These are phyloP conservation scores for Laguncularia racemosa DNA, from an alignment of 345 rosid genomes.

Conservation along the genomic window DNA sequence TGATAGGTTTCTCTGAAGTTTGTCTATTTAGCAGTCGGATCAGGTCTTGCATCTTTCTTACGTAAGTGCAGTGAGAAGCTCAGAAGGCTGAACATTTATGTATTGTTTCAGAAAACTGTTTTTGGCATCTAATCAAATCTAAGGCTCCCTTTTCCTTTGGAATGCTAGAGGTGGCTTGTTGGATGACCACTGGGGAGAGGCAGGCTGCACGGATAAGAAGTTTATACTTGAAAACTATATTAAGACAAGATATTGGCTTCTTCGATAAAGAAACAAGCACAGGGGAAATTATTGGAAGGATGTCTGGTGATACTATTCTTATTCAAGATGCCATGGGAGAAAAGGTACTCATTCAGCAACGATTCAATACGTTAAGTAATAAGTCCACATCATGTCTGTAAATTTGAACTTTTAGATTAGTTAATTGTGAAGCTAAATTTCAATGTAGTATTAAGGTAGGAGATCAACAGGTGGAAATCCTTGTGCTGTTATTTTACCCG, in stretches of 20 bases:
- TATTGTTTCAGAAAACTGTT: too few species aligned
- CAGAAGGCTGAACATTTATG: background rate
- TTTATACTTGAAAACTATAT: constrained; percentile 25
- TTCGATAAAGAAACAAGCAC: constrained; percentile 35
- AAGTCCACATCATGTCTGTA: too few species aligned
- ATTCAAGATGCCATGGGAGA: constrained; percentile 46
- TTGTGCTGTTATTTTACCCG: too few species aligned
- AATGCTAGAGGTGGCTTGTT: constrained; percentile 30
- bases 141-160: too few species aligned
- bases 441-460: too few species aligned
- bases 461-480: too few species aligned
- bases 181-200: constrained; percentile 46
- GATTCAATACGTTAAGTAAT: too few species aligned
- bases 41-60: constrained; percentile 10
- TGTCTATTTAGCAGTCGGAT: constrained; percentile 11
- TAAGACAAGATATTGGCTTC: constrained; percentile 33
- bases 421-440: too few species aligned
- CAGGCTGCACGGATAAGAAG: constrained; percentile 36
- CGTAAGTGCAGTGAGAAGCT: constrained; percentile 6
- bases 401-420: too few species aligned
- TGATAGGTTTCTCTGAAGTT: constrained; percentile 13
- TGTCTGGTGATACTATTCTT: constrained; percentile 38
- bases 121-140: too few species aligned
- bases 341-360: constrained; percentile 17
- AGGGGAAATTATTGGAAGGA: constrained; percentile 31